Evolutionary conservation across 768 basidiomycete genomes (phyloP), one percentile per base, ranked within the genome.

Genomic region (Lactarius quietus): DNA sequence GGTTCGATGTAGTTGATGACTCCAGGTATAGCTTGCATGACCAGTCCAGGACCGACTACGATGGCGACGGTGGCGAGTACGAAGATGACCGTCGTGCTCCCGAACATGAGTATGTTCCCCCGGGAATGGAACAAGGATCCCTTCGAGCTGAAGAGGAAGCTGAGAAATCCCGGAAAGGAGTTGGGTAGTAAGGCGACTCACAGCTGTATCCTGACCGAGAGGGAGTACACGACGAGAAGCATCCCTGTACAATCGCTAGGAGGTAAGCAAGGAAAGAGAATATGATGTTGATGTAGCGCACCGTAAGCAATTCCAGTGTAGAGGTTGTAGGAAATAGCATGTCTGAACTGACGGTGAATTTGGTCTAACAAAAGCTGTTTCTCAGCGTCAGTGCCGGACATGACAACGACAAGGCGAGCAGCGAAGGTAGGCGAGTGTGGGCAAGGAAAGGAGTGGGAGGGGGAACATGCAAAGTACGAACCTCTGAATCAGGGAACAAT

Each of bases 121-220:
- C 33, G 57, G 3, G 65, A 66, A 33, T 53, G 26, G 7, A 59
- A 58, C 51, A 66, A 15, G 2, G 57, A 54, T 3, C 65, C 61
- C 3, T 54, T 62, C 39, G 65, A 66, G 20, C 65, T 66, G 56
- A 23, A 54, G 53, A 54, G 12, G 5, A 28, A 33, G 10, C 8
- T 29, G 31, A 33, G 31, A 10, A 33, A 20, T 9, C 17, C 17
- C 52, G 1, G 26, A 14, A 65, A 23, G 53, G 38, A 18, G 17
- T 20, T 6, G 41, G 7, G 18, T 7, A 2, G 15, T 1, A 48
- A 38, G 9, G 45, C 23, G 15, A 10, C 61, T 57, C 51, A 66
- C 65, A 66, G 57, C 31, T 62, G 57, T 43, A 66, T 54, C 61
- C 65, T 57, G 33, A 62, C 38, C 33, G 65, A 66, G 26, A 66